phyloP scores from a whole-genome alignment of 768 basidiomycete genomes.

The Tricholoma sp. region DNA sequence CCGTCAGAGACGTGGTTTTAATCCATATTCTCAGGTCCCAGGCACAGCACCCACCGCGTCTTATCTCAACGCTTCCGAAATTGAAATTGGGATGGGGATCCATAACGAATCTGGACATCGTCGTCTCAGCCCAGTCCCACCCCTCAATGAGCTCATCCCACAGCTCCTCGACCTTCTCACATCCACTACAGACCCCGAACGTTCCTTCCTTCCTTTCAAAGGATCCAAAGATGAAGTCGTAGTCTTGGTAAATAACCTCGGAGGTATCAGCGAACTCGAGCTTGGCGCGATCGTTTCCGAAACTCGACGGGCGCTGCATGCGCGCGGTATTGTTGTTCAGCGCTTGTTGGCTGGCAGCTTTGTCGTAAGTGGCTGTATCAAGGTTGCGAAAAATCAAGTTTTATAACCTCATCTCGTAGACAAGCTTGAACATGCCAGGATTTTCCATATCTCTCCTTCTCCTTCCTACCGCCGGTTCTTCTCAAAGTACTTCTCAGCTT shows the following conservation, averaged over 20 bases:
- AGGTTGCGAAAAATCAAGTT: background rate
- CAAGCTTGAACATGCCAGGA: slow-evolving; percentile 90
- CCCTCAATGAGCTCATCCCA: slow-evolving; percentile 64
- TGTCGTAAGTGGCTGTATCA: slow-evolving; percentile 52
- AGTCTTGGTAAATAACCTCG: slow-evolving; percentile 83
- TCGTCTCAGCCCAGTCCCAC: slow-evolving; percentile 66
- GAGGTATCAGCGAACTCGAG: slow-evolving; percentile 81
- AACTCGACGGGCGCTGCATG: slow-evolving; percentile 48
- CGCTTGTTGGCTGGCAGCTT: slow-evolving; percentile 76
- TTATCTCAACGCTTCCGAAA: slow-evolving; percentile 55
- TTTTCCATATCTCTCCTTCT: slow-evolving; percentile 82
- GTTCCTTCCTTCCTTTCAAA: slow-evolving; percentile 68
- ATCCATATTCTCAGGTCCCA: slow-evolving; percentile 49
- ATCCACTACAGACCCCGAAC: slow-evolving; percentile 69
- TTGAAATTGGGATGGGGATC: slow-evolving; percentile 89
- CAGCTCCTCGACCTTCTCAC: slow-evolving; percentile 66
- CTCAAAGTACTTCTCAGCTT: slow-evolving; percentile 34
- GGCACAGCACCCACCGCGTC: slow-evolving; percentile 60
- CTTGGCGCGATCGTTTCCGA: slow-evolving; percentile 65
- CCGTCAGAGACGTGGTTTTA: background rate
- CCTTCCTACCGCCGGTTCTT: slow-evolving; percentile 45
- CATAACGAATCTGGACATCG: slow-evolving; percentile 84
- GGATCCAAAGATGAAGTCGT: slow-evolving; percentile 65
- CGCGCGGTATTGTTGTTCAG: slow-evolving; percentile 49
- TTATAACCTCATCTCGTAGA: slow-evolving; percentile 35